Percentiles rank a stretch among this genome's conserved stretches.
These are phyloP conservation scores for Penicillium ucsense DNA, from an alignment of 495 filamentous ascomycete species.

Conservation along the genomic window DNA sequence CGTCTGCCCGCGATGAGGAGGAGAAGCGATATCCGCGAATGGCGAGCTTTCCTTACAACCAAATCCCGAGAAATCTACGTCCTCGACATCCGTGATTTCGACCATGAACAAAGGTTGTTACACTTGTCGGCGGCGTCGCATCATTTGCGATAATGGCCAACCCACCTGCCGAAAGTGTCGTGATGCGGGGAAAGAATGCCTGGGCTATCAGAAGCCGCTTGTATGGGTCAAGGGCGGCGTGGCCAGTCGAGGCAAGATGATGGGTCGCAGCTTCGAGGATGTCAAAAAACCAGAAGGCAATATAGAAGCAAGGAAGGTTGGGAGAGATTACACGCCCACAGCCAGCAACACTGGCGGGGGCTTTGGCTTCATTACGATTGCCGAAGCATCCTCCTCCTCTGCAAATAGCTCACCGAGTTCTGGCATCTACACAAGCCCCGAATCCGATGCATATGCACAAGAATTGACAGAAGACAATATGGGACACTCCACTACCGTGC, in stretches of 20 bases:
- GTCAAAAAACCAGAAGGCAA: conserved; percentile 10
- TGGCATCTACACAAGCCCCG: conserved; percentile 10
- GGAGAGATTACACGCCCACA: neutral
- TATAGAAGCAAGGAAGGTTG: neutral
- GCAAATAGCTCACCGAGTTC: conserved; percentile 13
- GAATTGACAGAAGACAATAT: neutral
- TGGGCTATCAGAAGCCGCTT: conserved; percentile 49
- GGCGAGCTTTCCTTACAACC: conserved; percentile 9
- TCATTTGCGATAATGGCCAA: conserved; percentile 51
- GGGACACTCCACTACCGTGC: too few species aligned
- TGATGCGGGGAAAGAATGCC: conserved; percentile 52
- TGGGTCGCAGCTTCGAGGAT: conserved; percentile 39
- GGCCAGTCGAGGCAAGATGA: conserved; percentile 42
- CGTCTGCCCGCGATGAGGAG: conserved; percentile 19
- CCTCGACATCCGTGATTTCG: neutral
- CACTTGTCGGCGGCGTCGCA: conserved; percentile 41
- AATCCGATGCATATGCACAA: conserved; percentile 9
- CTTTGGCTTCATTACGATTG: conserved; percentile 7
- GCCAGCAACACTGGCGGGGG: neutral
- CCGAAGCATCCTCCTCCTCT: conserved; percentile 8
- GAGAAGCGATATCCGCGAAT: conserved; percentile 8
- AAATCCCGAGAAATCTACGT: conserved; percentile 6
- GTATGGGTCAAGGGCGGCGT: conserved; percentile 44
- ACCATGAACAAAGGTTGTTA: conserved; percentile 42
- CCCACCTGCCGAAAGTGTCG: conserved; percentile 55